These are phyloP conservation scores for Fusarium sacchari DNA, from an alignment of 2,329 filamentous ascomycete species.

Conservation along the genomic window DNA sequence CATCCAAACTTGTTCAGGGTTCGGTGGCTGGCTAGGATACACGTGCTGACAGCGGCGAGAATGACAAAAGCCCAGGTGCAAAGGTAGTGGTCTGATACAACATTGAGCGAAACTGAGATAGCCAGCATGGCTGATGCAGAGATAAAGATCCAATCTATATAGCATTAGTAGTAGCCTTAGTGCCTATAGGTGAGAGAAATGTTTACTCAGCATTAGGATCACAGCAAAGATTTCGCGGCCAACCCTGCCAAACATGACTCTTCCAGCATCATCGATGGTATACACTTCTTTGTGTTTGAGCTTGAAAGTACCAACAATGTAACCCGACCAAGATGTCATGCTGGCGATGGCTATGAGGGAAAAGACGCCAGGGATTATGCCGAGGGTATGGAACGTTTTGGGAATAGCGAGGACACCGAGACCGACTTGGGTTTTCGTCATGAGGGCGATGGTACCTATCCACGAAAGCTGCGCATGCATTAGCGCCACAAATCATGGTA, in stretches of 20 bases:
- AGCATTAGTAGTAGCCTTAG: not conserved
- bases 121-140: constrained; percentile 55
- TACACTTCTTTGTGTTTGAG: constrained; percentile 60
- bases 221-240: constrained; percentile 55
- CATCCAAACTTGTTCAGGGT: constrained; percentile 46
- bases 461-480: constrained; percentile 49
- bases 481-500: not conserved
- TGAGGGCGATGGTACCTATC: constrained; percentile 54
- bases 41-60: constrained; percentile 43
- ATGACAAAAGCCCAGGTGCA: constrained; percentile 54
- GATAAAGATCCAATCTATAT: constrained; percentile 41
- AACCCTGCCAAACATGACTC: constrained; percentile 56
- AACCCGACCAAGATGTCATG: constrained; percentile 61
- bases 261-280: constrained; percentile 62
- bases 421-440: constrained; percentile 59
- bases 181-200: too few relatives aligned
- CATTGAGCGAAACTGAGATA: constrained; percentile 52
- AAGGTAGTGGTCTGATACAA: constrained; percentile 50
- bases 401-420: constrained; percentile 62
- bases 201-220: constrained; percentile 49
- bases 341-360: constrained; percentile 51
- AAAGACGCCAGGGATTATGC: constrained; percentile 60
- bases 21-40: constrained; percentile 46
- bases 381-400: constrained; percentile 55
- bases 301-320: constrained; percentile 62